Base-by-base conservation (phyloP, 225 moss, liverwort and hornwort genomes). In the Ulota crispa region DNA sequence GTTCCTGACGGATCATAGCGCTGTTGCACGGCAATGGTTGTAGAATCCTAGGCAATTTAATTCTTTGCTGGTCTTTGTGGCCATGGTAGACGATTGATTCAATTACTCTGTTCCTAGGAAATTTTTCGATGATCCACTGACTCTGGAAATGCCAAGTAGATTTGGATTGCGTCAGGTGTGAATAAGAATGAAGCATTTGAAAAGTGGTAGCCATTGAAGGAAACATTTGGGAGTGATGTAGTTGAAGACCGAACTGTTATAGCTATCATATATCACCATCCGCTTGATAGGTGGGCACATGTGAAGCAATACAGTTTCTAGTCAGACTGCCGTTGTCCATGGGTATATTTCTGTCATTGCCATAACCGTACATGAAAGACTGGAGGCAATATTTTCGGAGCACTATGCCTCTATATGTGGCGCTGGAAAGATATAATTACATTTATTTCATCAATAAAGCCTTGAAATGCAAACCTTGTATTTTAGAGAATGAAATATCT, bases 41-140 rank as follows among this genome's bases (percentile, higher is more conserved):
- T 32, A 39, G 42, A 14, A 71, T 5, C 19, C 0, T 70, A 63
- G 76, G 6, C 10, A 52, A 68, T 61, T 73, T 15, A 26, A 65
- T 81, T 67, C 31, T 31, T 78, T 55, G 16, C 23, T 78, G 78
- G 78, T 43, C 77, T 41, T 67, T 15, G 67, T 78, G 73, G 67
- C 31, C 67, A 24, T 30, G 32, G 31, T 16, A 65, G 70, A 30
- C 23, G 5, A 43, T 78, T 47, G 8, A 36, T 57, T 11, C 23
- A 63, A 63, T 21, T 41, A 16, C 26, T 31, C 39, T 54, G 53
- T 52, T 52, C 68, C 31, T 18, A 6, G 68, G 78, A 54, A 62
- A 47, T 28, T 60, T 81, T 66, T 19, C 28, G 9, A n/a, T 45
- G 45, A 19, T 36, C 2, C 3, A 3, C 0, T 0, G 7, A 41